Evolutionary conservation across 768 basidiomycete species (phyloP).

Genomic region (Leccinum aurantiacum): DNA sequence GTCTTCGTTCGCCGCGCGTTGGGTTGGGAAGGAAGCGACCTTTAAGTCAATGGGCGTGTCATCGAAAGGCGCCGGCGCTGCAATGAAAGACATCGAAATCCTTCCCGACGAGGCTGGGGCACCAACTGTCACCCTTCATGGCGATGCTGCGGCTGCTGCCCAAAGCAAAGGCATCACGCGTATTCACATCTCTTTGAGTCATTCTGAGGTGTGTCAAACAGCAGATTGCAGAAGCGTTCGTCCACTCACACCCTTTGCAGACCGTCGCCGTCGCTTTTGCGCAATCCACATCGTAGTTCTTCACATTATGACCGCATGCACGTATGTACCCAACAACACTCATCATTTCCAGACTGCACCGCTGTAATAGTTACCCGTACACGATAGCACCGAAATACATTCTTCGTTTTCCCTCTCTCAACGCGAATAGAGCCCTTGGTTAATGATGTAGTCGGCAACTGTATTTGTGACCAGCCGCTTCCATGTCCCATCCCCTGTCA

Average conservation of each 20-base stretch:
- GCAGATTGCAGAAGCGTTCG: conserved; percentile 1
- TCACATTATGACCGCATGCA: not conserved
- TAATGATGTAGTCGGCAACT: conserved; percentile 52
- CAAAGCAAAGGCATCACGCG: conserved; percentile 67
- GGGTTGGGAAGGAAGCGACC: conserved; percentile 96
- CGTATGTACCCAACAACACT: conserved; percentile 3
- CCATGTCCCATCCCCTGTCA: conserved; percentile 40
- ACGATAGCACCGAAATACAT: conserved; percentile 15
- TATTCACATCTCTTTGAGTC: conserved; percentile 84
- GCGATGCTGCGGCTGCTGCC: conserved; percentile 77
- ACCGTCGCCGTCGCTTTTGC: conserved; percentile 87
- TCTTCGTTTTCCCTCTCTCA: conserved; percentile 2
- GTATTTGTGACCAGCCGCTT: conserved; percentile 42
- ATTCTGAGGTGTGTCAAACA: conserved; percentile 76
- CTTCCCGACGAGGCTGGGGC: conserved; percentile 75
- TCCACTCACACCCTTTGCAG: conserved; percentile 38
- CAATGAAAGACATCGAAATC: conserved; percentile 98
- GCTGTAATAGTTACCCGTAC: conserved; percentile 4
- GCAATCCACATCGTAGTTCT: conserved; percentile 51
- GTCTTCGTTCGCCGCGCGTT: conserved; percentile 94
- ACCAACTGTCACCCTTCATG: conserved; percentile 74
- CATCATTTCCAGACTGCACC: not conserved
- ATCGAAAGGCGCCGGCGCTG: conserved; percentile 89
- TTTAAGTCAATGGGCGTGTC: conserved; percentile 93
- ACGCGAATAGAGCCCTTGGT: conserved; percentile 45